phyloP scores from a whole-genome alignment of 768 basidiomycete species.

The Hydnomerulius pinastri region DNA sequence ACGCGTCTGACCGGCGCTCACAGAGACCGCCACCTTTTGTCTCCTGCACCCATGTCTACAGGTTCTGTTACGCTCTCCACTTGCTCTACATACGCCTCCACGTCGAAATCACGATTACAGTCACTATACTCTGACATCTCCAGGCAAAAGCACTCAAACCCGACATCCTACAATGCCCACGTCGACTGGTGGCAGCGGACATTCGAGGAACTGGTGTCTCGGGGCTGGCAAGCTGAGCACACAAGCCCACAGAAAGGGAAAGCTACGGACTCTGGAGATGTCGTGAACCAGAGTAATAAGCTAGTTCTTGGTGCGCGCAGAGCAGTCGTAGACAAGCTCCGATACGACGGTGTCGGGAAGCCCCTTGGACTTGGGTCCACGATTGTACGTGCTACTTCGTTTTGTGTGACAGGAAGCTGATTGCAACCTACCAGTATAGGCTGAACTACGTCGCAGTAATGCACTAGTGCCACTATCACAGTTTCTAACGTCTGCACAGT shows the following conservation, averaged over 20 bases:
- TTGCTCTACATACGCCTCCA: constrained; percentile 29
- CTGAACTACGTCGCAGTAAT: constrained; percentile 56
- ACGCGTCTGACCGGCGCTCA: constrained; percentile 7
- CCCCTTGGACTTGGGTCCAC: constrained; percentile 72
- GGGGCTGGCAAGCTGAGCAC: constrained; percentile 49
- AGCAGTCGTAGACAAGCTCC: constrained; percentile 57
- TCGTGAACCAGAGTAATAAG: constrained; percentile 40
- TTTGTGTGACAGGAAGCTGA: constrained; percentile 21
- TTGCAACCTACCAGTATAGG: constrained; percentile 56
- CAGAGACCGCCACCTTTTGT: neutral
- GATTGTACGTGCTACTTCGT: constrained; percentile 55
- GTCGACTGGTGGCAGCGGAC: constrained; percentile 86
- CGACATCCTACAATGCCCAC: constrained; percentile 76
- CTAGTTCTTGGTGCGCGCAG: constrained; percentile 62
- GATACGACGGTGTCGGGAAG: constrained; percentile 71
- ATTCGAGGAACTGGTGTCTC: constrained; percentile 59
- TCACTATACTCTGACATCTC: constrained; percentile 89
- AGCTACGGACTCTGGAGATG: constrained; percentile 8
- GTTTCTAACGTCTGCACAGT: constrained; percentile 57
- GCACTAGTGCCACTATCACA: constrained; percentile 49
- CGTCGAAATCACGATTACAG: constrained; percentile 55
- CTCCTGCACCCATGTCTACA: constrained; percentile 20
- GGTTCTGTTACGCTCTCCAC: constrained; percentile 18
- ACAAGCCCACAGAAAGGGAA: constrained; percentile 11
- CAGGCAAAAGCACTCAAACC: constrained; percentile 81